Conservation (phyloP, 2,329 filamentous ascomycete genomes). For the Beauveria australis region DNA sequence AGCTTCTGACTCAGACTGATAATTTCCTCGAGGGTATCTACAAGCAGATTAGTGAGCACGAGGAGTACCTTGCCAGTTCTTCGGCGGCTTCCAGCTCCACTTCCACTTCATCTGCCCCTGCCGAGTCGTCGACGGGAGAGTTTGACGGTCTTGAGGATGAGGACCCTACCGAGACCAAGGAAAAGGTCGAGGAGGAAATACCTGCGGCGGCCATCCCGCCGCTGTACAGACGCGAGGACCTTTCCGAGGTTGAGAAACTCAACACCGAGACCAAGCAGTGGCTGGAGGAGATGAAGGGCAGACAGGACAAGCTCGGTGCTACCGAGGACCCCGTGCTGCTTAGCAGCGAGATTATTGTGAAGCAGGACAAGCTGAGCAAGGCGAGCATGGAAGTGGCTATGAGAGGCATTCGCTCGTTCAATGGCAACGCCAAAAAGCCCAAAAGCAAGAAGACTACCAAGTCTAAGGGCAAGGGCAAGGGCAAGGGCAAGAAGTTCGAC, state of each 20-base stretch:
- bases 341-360: conserved; percentile 61
- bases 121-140: conserved; percentile 38
- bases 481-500: conserved; percentile 25
- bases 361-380: conserved; percentile 64
- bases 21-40: conserved; percentile 64
- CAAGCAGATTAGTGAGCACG: conserved; percentile 60
- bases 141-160: conserved; percentile 78
- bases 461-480: conserved; percentile 17
- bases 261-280: conserved; percentile 59
- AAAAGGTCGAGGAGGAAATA: conserved; percentile 27
- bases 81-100: conserved; percentile 32
- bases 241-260: conserved; percentile 54
- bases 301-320: conserved; percentile 61
- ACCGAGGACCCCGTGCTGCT: conserved; percentile 70
- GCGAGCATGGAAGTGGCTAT: conserved; percentile 61
- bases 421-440: conserved; percentile 37
- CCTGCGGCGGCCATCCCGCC: conserved; percentile 50
- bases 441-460: conserved; percentile 26
- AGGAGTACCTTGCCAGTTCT: conserved; percentile 48
- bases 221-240: conserved; percentile 65
- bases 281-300: conserved; percentile 63
- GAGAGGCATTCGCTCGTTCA: conserved; percentile 54
- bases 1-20: conserved; percentile 62
- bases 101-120: conserved; percentile 30
- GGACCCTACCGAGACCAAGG: conserved; percentile 30